Base-by-base conservation (phyloP, 2,329 filamentous ascomycete genomes). In the Apiospora koreana region DNA sequence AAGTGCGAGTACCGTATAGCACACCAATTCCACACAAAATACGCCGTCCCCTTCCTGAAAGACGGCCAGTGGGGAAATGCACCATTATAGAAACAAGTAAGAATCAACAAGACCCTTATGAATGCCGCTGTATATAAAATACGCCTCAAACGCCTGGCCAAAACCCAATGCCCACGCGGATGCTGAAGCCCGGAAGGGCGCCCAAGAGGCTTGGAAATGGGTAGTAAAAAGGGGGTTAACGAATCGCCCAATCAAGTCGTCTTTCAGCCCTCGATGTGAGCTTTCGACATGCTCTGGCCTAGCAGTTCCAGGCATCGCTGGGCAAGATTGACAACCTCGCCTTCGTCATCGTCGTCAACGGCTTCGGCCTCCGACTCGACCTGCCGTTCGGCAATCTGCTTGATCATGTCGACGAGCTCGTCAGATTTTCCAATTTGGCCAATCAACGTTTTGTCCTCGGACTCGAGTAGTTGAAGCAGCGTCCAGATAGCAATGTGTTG, bases 401-500 rank as follows among this genome's bases (percentile, higher is more conserved):
- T 94, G 73, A 98, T 96, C 88, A 97, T 94, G 72, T 94, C 90
- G 70, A 98, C 93, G 74, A 99, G 93, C 74, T 97, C 94, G 73
- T 95, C 93, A 1, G 94, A 95, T 78, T 95, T 93, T 76, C 93
- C 91, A 75, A 99, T 98, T 66, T 94, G 90, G 67, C 91, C 91
- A 73, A 98, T 92, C n/a, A 99, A 86, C 69, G 90, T 92, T 82
- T 93, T 91, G 79, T 99, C 95, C 80, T 97, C 95, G 0, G 95
- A 98, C 82, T 99, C 96, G 67, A 99, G 91, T 5, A 99, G 88
- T 79, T 99, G 96, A 3, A 99, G 88, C 65, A 99, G 84, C 1
- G 96, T 99, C 96, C 96, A 99, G 73, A 98, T 97, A 67, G 96
- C 96, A 78, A 99, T 99, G 80, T 99, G 96, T 82, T 99, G 96